These are phyloP conservation scores for Trichoderma atroviride DNA, from an alignment of 2,329 filamentous ascomycete genomes.

Conservation along the genomic window DNA sequence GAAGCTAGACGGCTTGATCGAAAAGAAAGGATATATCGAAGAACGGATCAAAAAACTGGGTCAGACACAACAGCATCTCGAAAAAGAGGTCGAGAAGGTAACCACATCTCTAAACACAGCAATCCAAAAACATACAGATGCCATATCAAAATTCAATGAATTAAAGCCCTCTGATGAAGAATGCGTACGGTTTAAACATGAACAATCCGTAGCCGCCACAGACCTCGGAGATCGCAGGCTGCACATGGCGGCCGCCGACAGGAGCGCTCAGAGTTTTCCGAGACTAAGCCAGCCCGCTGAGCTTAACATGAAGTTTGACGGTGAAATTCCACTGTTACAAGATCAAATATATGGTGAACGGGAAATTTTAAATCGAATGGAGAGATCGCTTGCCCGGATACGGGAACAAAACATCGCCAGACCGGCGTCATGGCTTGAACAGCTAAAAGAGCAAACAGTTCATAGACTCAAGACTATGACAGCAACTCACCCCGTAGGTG, in stretches of 20 bases:
- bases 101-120: constrained; percentile 5
- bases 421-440: constrained; percentile 15
- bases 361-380: constrained; percentile 15
- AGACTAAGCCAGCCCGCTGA: not conserved
- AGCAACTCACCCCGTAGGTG: not conserved
- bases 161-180: not conserved
- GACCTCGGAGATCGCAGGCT: not conserved
- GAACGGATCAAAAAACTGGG: not conserved
- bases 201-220: not conserved
- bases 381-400: not conserved
- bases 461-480: constrained; percentile 1
- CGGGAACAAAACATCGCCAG: constrained; percentile 8
- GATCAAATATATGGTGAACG: not conserved
- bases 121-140: constrained; percentile 8
- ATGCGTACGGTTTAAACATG: not conserved
- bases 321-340: constrained; percentile 13
- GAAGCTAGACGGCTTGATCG: not conserved
- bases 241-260: not conserved
- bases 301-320: not conserved
- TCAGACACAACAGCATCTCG: not conserved
- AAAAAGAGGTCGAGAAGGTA: constrained; percentile 4
- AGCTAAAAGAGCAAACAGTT: constrained; percentile 5
- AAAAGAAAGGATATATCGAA: not conserved
- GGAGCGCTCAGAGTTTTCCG: not conserved
- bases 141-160: not conserved